A percentile compares a stretch with the other conserved stretches of the same genome.
Conservation (phyloP, 2,329 filamentous ascomycete genomes). For the Cytospora paraplurivora region DNA sequence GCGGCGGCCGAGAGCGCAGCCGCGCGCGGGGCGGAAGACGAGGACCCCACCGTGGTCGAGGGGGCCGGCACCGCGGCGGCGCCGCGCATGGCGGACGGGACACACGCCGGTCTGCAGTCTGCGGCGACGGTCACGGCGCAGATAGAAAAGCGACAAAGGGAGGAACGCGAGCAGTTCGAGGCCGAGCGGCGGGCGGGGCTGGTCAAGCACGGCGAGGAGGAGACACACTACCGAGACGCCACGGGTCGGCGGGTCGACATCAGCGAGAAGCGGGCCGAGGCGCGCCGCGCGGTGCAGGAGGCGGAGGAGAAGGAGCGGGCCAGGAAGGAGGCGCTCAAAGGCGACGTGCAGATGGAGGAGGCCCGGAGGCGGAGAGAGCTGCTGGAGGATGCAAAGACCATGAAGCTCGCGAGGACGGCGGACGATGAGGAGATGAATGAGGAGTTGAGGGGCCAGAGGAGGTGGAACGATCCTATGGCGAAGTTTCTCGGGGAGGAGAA, state of each 20-base stretch:
- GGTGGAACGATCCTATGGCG: conserved; percentile 95
- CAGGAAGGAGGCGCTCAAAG: conserved; percentile 68
- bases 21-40: conserved; percentile 50
- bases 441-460: conserved; percentile 71
- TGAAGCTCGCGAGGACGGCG: conserved; percentile 76
- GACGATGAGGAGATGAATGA: conserved; percentile 87
- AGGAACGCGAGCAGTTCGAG: conserved; percentile 40
- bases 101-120: conserved; percentile 82
- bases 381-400: conserved; percentile 78
- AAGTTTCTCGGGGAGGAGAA: conserved; percentile 67
- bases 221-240: conserved; percentile 95
- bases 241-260: conserved; percentile 93
- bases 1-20: conserved; percentile 68
- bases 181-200: conserved; percentile 39
- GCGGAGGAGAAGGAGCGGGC: conserved; percentile 71
- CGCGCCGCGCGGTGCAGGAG: conserved; percentile 64
- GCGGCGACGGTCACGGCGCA: conserved; percentile 76
- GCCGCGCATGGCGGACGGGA: conserved; percentile 79
- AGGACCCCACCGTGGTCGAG: conserved; percentile 51
- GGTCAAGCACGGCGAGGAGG: conserved; percentile 50
- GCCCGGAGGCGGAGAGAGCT: conserved; percentile 65
- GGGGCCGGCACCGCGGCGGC: conserved; percentile 41
- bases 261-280: conserved; percentile 85
- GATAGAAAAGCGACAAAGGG: conserved; percentile 56
- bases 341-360: conserved; percentile 79